These are phyloP conservation scores for Collybia sp. DNA, from an alignment of 768 basidiomycete genomes.

Conservation along the genomic window DNA sequence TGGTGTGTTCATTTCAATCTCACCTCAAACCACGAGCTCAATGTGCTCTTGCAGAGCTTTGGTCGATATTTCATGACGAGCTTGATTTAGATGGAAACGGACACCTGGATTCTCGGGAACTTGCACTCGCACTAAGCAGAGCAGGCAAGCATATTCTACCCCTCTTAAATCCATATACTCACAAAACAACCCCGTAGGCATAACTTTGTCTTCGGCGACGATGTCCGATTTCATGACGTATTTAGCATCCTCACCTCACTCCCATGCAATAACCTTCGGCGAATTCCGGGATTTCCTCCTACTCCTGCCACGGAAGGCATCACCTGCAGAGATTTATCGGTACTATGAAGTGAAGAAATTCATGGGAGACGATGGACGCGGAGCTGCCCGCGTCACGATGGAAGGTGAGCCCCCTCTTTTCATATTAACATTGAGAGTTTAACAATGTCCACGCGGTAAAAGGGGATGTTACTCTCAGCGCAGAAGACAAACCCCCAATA, in stretches of 20 bases:
- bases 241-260: slow-evolving; percentile 68
- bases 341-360: slow-evolving; percentile 71
- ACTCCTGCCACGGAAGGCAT: slow-evolving; percentile 76
- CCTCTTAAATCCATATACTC: no score
- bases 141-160: slow-evolving; percentile 47
- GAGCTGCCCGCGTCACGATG: slow-evolving; percentile 80
- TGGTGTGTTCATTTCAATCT: slow-evolving; percentile 41
- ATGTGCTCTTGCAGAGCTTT: slow-evolving; percentile 57
- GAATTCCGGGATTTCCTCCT: slow-evolving; percentile 91
- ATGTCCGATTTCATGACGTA: slow-evolving; percentile 77
- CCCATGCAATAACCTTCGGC: slow-evolving; percentile 67
- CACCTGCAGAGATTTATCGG: slow-evolving; percentile 79
- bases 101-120: slow-evolving; percentile 55
- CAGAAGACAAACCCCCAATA: slow-evolving; percentile 62
- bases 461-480: slow-evolving; percentile 79
- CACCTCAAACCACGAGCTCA: slow-evolving; percentile 5
- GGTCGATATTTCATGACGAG: slow-evolving; percentile 88
- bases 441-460: slow-evolving; percentile 1
- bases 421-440: slow-evolving; percentile 4
- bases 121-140: slow-evolving; percentile 45
- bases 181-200: slow-evolving; percentile 41
- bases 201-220: slow-evolving; percentile 63
- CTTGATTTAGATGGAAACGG: slow-evolving; percentile 90
- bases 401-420: slow-evolving; percentile 56
- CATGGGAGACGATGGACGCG: slow-evolving; percentile 71